Evolutionary conservation across 179 eudicot genomes (phyloP), one percentile per base, ranked within the genome.

Genomic region (Dionaea muscipula): DNA sequence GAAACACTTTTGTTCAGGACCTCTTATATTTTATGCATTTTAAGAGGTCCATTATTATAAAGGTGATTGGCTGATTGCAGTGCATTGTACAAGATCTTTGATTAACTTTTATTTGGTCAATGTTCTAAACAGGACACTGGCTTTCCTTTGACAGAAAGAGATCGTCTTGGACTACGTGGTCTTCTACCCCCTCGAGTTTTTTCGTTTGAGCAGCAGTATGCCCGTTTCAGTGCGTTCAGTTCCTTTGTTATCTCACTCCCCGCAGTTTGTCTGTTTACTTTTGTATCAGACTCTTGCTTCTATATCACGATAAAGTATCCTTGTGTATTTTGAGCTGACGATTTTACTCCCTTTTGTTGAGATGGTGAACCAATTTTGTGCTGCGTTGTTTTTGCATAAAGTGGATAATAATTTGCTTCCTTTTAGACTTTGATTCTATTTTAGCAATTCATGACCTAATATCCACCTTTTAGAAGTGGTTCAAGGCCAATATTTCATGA

Each of bases 81-180:
- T n/a, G n/a, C n/a, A n/a, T n/a, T n/a, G n/a, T n/a, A n/a, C n/a
- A n/a, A n/a, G n/a, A n/a, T n/a, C n/a, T n/a, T n/a, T n/a, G n/a
- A n/a, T n/a, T n/a, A n/a, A n/a, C n/a, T n/a, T 36, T 17, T 22
- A 39, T 47, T 40, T 59, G 17, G 50, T 43, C 25, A 60, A 47
- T 38, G 35, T 44, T 17, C 62, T 64, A 71, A 59, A 50, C 83
- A 91, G 99, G 99, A 88, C 60, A 88, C 96, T 40, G 99, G 80
- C 37, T 93, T 93, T 51, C 89, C 99, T 33, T 61, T 79, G 69
- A 84, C 99, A 19, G 99, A 93, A 64, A 88, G 99, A 76, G 96
- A 93, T 69, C 84, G 99, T 14, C 86, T 93, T 31, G 99, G 96
- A 31, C 95, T 93, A 20, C 94, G 99, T 33, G 99, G 99, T 50